phyloP scores from a whole-genome alignment of 1,139 yeast genomes.

The Casaregolazyma suthepensis region DNA sequence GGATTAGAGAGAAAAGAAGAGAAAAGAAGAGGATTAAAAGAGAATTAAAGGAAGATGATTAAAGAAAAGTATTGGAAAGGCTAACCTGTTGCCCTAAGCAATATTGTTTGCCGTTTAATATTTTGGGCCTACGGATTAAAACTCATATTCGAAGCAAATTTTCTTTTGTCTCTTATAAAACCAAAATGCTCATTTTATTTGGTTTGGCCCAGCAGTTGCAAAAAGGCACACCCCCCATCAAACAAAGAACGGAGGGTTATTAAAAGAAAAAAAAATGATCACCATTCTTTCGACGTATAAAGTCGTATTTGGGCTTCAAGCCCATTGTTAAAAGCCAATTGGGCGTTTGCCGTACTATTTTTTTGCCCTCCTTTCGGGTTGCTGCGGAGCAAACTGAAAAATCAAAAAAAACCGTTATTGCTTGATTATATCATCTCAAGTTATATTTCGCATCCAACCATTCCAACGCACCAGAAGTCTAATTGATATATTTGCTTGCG shows the following conservation, averaged over 20 bases:
- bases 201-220: not conserved
- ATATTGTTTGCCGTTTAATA: no score
- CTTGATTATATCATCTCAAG: not conserved
- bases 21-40: no score
- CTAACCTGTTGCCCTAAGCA: no score
- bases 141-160: no score
- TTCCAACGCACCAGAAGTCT: not conserved
- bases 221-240: not conserved
- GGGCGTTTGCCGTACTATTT: not conserved
- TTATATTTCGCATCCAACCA: not conserved
- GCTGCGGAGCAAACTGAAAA: not conserved
- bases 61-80: no score
- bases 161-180: not conserved
- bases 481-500: not conserved
- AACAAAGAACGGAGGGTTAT: not conserved
- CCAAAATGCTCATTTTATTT: not conserved
- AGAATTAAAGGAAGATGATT: not conserved
- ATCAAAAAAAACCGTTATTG: not conserved
- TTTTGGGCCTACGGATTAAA: no score
- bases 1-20: not conserved
- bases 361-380: not conserved
- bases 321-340: not conserved
- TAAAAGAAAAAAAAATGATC: not conserved
- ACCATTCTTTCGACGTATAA: not conserved
- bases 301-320: not conserved